These are phyloP conservation scores for Deinandra increscens DNA, from an alignment of 129 eudicot genomes.

Conservation along the genomic window DNA sequence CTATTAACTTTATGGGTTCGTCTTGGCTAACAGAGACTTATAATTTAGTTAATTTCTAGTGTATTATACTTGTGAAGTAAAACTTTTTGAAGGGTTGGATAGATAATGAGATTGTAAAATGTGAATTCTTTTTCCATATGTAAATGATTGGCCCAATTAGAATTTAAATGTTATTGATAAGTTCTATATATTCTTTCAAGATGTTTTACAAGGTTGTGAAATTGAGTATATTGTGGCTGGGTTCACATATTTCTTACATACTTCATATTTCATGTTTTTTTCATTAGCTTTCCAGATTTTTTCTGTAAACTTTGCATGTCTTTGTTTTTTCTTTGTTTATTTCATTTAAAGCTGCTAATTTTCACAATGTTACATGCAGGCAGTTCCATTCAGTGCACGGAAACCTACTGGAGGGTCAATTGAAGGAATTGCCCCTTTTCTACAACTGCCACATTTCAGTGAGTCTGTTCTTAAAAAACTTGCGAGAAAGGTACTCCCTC, in stretches of 20 bases:
- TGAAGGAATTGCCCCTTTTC: constrained; percentile 87
- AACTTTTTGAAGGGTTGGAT: neutral
- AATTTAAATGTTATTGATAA: neutral
- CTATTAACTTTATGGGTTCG: neutral
- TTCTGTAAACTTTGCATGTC: neutral
- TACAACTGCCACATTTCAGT: constrained; percentile 93
- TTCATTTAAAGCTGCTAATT: constrained; percentile 11
- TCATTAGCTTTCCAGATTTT: neutral
- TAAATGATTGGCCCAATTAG: neutral
- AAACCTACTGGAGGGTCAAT: constrained; percentile 72
- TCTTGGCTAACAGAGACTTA: neutral
- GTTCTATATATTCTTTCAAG: neutral
- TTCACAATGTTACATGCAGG: constrained; percentile 45
- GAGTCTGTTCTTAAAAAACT: constrained; percentile 84
- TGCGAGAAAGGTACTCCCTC: constrained; percentile 63
- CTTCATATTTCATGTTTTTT: neutral
- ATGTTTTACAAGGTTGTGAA: neutral
- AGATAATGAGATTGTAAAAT: neutral
- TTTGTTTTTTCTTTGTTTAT: neutral
- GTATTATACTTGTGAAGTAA: neutral
- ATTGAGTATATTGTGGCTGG: neutral
- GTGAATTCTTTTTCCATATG: neutral
- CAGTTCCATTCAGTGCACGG: constrained; percentile 91
- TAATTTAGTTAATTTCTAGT: neutral
- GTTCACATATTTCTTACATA: neutral